Conservation (phyloP, 1,284 basidiomycete genomes). For the Moniliophthora roreri region DNA sequence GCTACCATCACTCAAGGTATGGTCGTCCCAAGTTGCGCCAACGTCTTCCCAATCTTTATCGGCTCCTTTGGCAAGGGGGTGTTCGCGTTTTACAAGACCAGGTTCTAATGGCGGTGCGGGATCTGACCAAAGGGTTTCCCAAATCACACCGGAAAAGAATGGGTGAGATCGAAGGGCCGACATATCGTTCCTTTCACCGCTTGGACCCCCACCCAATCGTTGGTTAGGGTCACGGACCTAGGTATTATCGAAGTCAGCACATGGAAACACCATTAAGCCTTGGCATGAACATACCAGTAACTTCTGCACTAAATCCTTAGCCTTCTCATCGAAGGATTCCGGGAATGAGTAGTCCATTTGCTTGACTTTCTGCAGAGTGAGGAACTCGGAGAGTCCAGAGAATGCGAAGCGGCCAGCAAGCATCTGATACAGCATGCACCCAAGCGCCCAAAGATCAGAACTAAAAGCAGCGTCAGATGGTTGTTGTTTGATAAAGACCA, state of each 20-base stretch:
- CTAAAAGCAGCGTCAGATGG: slow-evolving; percentile 38
- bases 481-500: not conserved
- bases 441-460: slow-evolving; percentile 97
- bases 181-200: slow-evolving; percentile 47
- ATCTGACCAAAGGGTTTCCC: slow-evolving; percentile 74
- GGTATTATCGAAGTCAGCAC: not conserved
- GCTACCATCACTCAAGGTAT: slow-evolving; percentile 31
- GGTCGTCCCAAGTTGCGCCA: slow-evolving; percentile 54
- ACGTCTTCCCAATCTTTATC: slow-evolving; percentile 48
- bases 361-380: slow-evolving; percentile 82
- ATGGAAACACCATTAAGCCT: slow-evolving; percentile 4
- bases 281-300: slow-evolving; percentile 54
- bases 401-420: slow-evolving; percentile 93
- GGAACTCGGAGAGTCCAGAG: slow-evolving; percentile 81
- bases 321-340: slow-evolving; percentile 67
- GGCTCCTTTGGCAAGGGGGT: slow-evolving; percentile 27
- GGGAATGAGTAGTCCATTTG: slow-evolving; percentile 73
- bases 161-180: slow-evolving; percentile 69
- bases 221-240: slow-evolving; percentile 71
- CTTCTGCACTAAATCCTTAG: slow-evolving; percentile 64
- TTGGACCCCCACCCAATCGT: slow-evolving; percentile 65
- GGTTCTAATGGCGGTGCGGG: slow-evolving; percentile 57
- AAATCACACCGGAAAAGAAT: slow-evolving; percentile 74
- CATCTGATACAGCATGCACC: slow-evolving; percentile 97
- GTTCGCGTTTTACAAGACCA: slow-evolving; percentile 53